A percentile compares a stretch with the other conserved stretches of the same genome.
These are phyloP conservation scores for Candida saitoana DNA, from an alignment of 805 yeast genomes.

Conservation along the genomic window DNA sequence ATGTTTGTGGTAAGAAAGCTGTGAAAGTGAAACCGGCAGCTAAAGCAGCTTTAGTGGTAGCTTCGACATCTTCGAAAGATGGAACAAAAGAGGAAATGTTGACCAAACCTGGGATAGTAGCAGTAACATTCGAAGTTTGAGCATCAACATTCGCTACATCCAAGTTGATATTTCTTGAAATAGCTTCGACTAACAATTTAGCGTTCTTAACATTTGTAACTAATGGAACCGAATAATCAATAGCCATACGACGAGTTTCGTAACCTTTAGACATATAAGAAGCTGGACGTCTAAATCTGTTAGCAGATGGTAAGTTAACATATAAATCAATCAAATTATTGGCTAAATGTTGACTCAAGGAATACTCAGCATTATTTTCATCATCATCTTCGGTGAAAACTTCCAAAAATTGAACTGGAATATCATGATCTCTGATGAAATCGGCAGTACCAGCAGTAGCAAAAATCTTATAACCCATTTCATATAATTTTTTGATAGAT, in stretches of 20 bases:
- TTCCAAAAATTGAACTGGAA: slow-evolving; percentile 94
- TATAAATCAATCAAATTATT: slow-evolving; percentile 94
- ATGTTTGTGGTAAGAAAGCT: slow-evolving; percentile 70
- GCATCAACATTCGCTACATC: slow-evolving; percentile 77
- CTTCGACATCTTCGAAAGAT: slow-evolving; percentile 61
- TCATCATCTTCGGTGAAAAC: slow-evolving; percentile 69
- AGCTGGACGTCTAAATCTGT: slow-evolving; percentile 98
- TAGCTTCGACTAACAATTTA: slow-evolving; percentile 90
- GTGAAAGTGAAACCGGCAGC: slow-evolving; percentile 87
- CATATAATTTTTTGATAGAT: slow-evolving; percentile 71
- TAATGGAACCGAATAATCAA: slow-evolving; percentile 95
- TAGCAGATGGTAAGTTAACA: slow-evolving; percentile 93
- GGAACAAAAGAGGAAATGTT: slow-evolving; percentile 80
- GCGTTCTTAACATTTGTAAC: slow-evolving; percentile 98
- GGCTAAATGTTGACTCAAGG: slow-evolving; percentile 93
- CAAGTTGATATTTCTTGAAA: slow-evolving; percentile 63
- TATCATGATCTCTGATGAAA: slow-evolving; percentile 89
- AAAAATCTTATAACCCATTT: slow-evolving; percentile 83
- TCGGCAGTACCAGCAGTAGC: slow-evolving; percentile 99
- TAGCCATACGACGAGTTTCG: slow-evolving; percentile 99
- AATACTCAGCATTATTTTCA: slow-evolving; percentile 86
- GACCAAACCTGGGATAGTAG: slow-evolving; percentile 81
- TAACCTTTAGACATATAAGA: slow-evolving; percentile 96
- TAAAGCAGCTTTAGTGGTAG: slow-evolving; percentile 64
- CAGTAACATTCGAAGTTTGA: slow-evolving; percentile 83